Evolutionary conservation across 140 eudicot species (phyloP).

Genomic region (Oenanthe javanica): DNA sequence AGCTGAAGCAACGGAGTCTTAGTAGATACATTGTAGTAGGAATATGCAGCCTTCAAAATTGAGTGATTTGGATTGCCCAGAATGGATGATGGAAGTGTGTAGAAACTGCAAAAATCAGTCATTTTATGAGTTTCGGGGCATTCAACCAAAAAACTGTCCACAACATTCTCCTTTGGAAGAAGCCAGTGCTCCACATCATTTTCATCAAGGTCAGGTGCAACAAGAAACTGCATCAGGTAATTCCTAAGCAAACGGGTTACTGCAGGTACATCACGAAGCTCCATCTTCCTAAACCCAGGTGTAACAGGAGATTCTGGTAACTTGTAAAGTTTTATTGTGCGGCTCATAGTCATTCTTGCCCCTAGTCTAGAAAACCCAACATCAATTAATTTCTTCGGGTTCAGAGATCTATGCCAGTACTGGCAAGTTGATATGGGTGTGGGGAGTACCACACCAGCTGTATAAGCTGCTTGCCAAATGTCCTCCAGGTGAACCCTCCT

Average conservation of each 20-base stretch:
- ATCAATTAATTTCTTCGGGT: constrained; percentile 62
- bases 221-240: constrained; percentile 43
- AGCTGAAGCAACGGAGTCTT: constrained; percentile 54
- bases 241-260: constrained; percentile 52
- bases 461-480: constrained; percentile 75
- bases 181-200: constrained; percentile 65
- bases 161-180: constrained; percentile 46
- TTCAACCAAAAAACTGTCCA: constrained; percentile 49
- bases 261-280: constrained; percentile 58
- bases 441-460: constrained; percentile 69
- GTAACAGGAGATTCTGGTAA: constrained; percentile 41
- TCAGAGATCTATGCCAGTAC: constrained; percentile 62
- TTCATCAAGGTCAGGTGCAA: constrained; percentile 62
- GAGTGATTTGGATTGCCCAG: constrained; percentile 57
- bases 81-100: constrained; percentile 52
- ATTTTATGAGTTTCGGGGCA: constrained; percentile 49
- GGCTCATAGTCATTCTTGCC: constrained; percentile 64
- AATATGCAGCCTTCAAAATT: constrained; percentile 55
- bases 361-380: constrained; percentile 63
- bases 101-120: constrained; percentile 63
- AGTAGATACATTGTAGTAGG: constrained; percentile 53
- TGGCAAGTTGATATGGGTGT: constrained; percentile 62
- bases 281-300: constrained; percentile 61
- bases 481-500: constrained; percentile 64
- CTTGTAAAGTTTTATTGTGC: constrained; percentile 57